Evolutionary conservation across 2,329 filamentous ascomycete genomes (phyloP).

Genomic region (Gaeumannomyces tritici): DNA sequence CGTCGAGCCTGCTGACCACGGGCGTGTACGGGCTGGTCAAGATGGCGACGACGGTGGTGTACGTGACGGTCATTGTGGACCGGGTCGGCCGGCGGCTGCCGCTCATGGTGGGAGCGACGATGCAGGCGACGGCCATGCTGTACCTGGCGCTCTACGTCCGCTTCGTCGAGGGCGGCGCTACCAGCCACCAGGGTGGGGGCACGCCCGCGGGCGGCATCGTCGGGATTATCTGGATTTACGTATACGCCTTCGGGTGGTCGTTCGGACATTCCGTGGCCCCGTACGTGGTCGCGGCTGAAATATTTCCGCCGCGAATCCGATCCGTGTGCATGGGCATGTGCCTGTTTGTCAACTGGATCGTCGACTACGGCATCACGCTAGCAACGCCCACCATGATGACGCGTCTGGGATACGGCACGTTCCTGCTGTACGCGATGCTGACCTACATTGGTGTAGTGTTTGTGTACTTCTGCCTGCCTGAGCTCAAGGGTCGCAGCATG

Average conservation of each 20-base stretch:
- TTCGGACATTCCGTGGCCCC: constrained; percentile 13
- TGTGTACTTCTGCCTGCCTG: constrained; percentile 34
- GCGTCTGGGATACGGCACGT: constrained; percentile 23
- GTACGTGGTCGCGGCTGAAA: constrained; percentile 17
- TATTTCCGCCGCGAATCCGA: constrained; percentile 20
- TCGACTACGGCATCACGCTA: constrained; percentile 19
- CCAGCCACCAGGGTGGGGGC: not conserved
- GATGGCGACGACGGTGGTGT: constrained; percentile 13
- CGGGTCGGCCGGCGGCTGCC: constrained; percentile 18
- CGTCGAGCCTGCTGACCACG: constrained; percentile 6
- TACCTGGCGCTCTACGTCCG: constrained; percentile 22
- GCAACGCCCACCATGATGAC: constrained; percentile 24
- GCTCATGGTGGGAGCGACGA: constrained; percentile 13
- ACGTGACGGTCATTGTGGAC: constrained; percentile 21
- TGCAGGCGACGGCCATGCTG: constrained; percentile 16
- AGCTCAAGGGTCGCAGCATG: constrained; percentile 38
- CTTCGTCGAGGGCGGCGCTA: constrained; percentile 16
- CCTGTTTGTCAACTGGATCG: constrained; percentile 20
- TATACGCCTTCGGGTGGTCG: constrained; percentile 19
- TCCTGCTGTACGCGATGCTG: constrained; percentile 23
- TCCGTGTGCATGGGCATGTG: constrained; percentile 15
- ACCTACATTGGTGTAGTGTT: constrained; percentile 22
- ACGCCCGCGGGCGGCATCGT: constrained; percentile 3
- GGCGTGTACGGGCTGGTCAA: constrained; percentile 11
- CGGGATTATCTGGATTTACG: constrained; percentile 17